These are phyloP conservation scores for Neoarthrinium moseri DNA, from an alignment of 2,329 filamentous ascomycete genomes.

Conservation along the genomic window DNA sequence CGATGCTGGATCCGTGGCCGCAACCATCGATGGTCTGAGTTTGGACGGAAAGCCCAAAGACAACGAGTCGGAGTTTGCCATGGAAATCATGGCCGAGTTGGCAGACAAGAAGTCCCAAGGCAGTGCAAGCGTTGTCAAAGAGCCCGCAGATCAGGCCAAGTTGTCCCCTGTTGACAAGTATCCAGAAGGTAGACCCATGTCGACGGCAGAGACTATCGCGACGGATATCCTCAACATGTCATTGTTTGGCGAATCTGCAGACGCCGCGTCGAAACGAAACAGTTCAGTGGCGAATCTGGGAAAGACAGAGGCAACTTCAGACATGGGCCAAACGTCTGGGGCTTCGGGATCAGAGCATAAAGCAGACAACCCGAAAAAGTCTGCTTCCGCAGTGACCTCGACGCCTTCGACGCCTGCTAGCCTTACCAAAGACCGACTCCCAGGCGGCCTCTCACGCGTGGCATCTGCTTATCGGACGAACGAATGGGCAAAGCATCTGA, in stretches of 20 bases:
- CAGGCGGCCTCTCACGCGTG: constrained; percentile 70
- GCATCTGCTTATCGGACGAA: constrained; percentile 86
- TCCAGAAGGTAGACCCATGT: constrained; percentile 17
- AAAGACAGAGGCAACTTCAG: constrained; percentile 15
- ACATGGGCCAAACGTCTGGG: constrained; percentile 12
- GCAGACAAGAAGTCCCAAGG: constrained; percentile 16
- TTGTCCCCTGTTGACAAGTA: constrained; percentile 4
- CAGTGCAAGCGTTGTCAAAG: constrained; percentile 9
- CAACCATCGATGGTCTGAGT: constrained; percentile 56
- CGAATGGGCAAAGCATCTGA: constrained; percentile 92
- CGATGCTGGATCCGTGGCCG: constrained; percentile 53
- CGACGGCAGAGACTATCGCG: constrained; percentile 25
- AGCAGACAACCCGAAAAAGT: constrained; percentile 17
- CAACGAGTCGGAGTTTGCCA: constrained; percentile 25
- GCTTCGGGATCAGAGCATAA: constrained; percentile 14
- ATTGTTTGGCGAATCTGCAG: constrained; percentile 13
- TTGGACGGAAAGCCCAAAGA: constrained; percentile 31
- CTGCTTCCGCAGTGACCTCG: constrained; percentile 29
- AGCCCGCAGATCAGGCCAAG: constrained; percentile 12
- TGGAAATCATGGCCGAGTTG: constrained; percentile 40
- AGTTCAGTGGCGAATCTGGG: constrained; percentile 15
- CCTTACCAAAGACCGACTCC: constrained; percentile 62
- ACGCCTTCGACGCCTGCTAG: constrained; percentile 41
- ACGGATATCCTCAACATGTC: constrained; percentile 24
- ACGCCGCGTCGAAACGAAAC: constrained; percentile 17